Evolutionary conservation across 805 yeast genomes (phyloP), one percentile per base, ranked within the genome.

Genomic region (Wickerhamomyces bovis): DNA sequence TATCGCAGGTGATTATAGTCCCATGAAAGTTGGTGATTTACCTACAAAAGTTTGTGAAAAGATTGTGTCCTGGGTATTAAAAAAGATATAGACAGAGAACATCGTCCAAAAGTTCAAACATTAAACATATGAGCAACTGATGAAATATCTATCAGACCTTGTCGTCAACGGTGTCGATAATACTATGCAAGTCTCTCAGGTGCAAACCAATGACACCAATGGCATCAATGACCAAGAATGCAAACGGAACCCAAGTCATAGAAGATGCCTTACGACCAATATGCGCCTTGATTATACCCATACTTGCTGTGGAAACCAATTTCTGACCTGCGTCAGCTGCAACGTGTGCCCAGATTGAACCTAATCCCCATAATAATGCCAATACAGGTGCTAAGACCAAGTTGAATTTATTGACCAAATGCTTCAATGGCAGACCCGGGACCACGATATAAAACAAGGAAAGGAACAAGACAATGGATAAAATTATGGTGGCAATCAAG

Each of bases 311-410:
- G 3, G 73, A 71, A 0, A 78, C 69, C 28, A 81, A 56, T n/a
- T 58, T 53, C 8, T 58, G 54, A 5, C 76, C 71, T 3, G 81
- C 65, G 35, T 66, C 66, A 0, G 72, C 69, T 0, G 84, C 83
- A 43, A 81, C 78, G 54, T 78, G 80, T 43, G 74, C 73, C 68
- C 85, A 73, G 76, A 81, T 80, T 1, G 85, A 69, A 2, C 85
- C 85, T 25, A 80, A 62, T 0, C 85, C 86, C 84, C 85, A 81
- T 2, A 80, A 39, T 3, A 81, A 57, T 6, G 71, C 66, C 41
- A 70, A 53, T 0, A 66, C 48, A 0, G 70, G 61, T 18, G 75
- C 63, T 23, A 75, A 49, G 6, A 55, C 53, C 49, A 68, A 57
- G 44, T 55, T 58, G 23, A 56, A 54, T 44, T 53, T 64, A 48